Evolutionary conservation across 2,329 filamentous ascomycete genomes (phyloP).

Genomic region (Claviceps sp.): DNA sequence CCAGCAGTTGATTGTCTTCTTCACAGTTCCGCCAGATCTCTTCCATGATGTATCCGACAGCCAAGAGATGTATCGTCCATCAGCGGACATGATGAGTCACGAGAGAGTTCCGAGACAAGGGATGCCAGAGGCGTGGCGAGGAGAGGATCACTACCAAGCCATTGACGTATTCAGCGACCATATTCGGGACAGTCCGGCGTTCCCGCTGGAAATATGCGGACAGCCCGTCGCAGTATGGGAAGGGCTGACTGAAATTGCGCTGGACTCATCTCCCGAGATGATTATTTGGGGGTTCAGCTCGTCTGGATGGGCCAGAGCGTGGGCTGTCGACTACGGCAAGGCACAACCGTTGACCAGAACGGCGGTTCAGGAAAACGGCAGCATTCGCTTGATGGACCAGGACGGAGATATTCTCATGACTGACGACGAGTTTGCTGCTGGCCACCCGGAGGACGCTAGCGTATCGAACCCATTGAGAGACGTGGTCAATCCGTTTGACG

Average conservation of each 20-base stretch:
- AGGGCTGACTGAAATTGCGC: slow-evolving; percentile 18
- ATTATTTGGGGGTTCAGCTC: slow-evolving; percentile 22
- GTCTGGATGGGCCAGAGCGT: slow-evolving; percentile 20
- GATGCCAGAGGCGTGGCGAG: slow-evolving; percentile 10
- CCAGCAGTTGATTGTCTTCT: slow-evolving; percentile 38
- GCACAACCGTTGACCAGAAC: slow-evolving; percentile 9
- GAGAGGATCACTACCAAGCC: slow-evolving; percentile 10
- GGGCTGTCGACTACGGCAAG: slow-evolving; percentile 16
- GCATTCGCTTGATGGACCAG: slow-evolving; percentile 17
- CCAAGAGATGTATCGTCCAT: slow-evolving; percentile 5
- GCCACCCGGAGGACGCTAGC: not conserved
- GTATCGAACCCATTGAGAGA: not conserved
- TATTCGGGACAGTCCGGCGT: slow-evolving; percentile 8
- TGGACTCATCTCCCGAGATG: slow-evolving; percentile 20
- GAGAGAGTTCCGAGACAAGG: slow-evolving; percentile 4
- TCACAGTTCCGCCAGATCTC: slow-evolving; percentile 45
- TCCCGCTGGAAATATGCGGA: slow-evolving; percentile 19
- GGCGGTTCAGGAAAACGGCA: slow-evolving; percentile 18
- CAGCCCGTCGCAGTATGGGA: slow-evolving; percentile 18
- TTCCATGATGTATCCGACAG: slow-evolving; percentile 25
- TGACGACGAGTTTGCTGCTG: not conserved
- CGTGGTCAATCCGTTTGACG: slow-evolving; percentile 6
- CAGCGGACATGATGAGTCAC: slow-evolving; percentile 1
- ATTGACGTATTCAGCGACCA: slow-evolving; percentile 10
- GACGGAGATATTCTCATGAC: slow-evolving; percentile 19